phyloP scores from a whole-genome alignment of 192 early-diverging fungal genomes.

The Coemansia sp. region DNA sequence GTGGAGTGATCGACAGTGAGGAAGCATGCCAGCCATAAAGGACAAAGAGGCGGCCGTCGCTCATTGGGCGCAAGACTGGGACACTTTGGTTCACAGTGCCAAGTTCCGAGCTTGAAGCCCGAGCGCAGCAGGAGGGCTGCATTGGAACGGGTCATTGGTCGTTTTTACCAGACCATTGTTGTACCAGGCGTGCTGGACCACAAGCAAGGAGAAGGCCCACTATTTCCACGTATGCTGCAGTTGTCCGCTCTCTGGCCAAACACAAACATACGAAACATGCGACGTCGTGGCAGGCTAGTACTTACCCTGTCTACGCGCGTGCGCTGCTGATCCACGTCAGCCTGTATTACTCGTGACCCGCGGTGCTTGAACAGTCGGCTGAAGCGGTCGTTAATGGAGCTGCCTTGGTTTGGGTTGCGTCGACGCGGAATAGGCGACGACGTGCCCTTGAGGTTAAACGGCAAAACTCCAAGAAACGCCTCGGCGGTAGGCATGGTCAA shows the following conservation, averaged over 20 bases:
- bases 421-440: slow-evolving; percentile 47
- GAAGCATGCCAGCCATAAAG: neutral
- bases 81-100: neutral
- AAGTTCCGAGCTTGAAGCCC: neutral
- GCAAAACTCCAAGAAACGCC: slow-evolving; percentile 52
- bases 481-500: slow-evolving; percentile 48
- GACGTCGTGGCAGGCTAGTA: slow-evolving; percentile 6
- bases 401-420: slow-evolving; percentile 45
- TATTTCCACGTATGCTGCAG: neutral
- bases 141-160: neutral
- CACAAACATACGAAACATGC: neutral
- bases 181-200: neutral
- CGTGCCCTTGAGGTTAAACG: slow-evolving; percentile 50
- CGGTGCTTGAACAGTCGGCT: slow-evolving; percentile 54
- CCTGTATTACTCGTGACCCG: slow-evolving; percentile 27
- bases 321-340: slow-evolving; percentile 33
- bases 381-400: slow-evolving; percentile 52
- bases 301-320: slow-evolving; percentile 49
- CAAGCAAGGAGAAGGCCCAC: neutral
- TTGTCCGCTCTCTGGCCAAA: neutral
- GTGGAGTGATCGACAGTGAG: neutral
- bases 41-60: neutral
- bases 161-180: neutral
- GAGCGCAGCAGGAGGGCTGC: neutral
- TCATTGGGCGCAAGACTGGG: neutral